A percentile compares a stretch with the other conserved stretches of the same genome.
Evolutionary conservation across 768 basidiomycete genomes (phyloP).

Genomic region (Auricularia auricula-judae): DNA sequence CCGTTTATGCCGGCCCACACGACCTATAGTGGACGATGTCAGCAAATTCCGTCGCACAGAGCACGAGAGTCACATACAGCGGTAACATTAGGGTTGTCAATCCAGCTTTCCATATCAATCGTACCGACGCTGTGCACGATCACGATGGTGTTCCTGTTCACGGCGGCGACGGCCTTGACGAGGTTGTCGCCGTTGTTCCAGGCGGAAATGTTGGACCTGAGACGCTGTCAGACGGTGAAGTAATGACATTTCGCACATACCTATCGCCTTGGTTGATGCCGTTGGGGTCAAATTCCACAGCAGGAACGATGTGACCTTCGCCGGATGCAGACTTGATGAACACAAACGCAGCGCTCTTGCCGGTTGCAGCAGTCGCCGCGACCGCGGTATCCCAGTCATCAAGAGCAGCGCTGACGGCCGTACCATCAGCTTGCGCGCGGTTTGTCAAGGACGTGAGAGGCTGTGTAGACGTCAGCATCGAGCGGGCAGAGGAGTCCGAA

Average conservation of each 20-base stretch:
- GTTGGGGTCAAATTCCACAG: slow-evolving; percentile 16
- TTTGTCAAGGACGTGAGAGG: slow-evolving; percentile 13
- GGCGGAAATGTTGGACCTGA: slow-evolving; percentile 23
- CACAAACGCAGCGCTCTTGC: slow-evolving; percentile 14
- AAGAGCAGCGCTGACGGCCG: slow-evolving; percentile 2
- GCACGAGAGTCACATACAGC: slow-evolving; percentile 8
- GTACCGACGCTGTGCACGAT: slow-evolving; percentile 10
- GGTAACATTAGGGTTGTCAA: slow-evolving; percentile 17
- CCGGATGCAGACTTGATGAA: slow-evolving; percentile 16
- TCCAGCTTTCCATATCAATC: slow-evolving; percentile 10
- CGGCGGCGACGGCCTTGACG: slow-evolving; percentile 22
- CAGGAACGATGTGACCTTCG: slow-evolving; percentile 17
- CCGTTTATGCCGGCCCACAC: slow-evolving; percentile 17
- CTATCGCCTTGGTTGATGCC: slow-evolving; percentile 13
- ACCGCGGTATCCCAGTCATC: slow-evolving; percentile 6
- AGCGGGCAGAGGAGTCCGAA: background rate
- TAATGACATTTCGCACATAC: slow-evolving; percentile 6
- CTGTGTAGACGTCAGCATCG: slow-evolving; percentile 8
- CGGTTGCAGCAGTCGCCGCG: slow-evolving; percentile 7
- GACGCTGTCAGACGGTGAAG: slow-evolving; percentile 5
- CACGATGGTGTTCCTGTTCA: slow-evolving; percentile 16
- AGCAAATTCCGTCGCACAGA: background rate
- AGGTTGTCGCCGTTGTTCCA: slow-evolving; percentile 26
- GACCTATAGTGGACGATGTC: slow-evolving; percentile 5
- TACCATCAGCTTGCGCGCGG: background rate